Conservation (phyloP, 106 monocot species). For the Dactylorhiza incarnata region DNA sequence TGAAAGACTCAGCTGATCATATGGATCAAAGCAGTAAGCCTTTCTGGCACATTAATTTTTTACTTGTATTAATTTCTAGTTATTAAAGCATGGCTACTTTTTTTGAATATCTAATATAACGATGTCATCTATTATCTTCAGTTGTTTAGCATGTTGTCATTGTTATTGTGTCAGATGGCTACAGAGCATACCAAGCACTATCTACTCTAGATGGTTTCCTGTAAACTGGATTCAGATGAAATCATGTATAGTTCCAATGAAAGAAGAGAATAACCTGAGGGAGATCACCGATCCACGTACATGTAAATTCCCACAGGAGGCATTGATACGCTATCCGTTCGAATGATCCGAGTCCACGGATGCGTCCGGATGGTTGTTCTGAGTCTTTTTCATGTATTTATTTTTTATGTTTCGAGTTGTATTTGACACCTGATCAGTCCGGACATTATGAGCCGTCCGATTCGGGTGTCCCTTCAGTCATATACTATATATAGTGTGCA, state of each 20-base stretch:
- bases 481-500: too few relatives aligned
- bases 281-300: too few relatives aligned
- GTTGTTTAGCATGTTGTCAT: background rate
- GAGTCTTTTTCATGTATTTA: too few relatives aligned
- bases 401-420: too few relatives aligned
- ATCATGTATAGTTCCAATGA: background rate
- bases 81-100: background rate
- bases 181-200: background rate
- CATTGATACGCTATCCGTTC: too few relatives aligned
- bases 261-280: background rate
- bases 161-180: background rate
- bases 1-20: constrained; percentile 58
- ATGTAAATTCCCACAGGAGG: too few relatives aligned
- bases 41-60: background rate
- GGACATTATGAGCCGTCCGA: too few relatives aligned
- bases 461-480: too few relatives aligned
- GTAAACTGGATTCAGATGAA: background rate
- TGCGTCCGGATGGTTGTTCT: too few relatives aligned
- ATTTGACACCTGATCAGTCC: too few relatives aligned
- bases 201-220: background rate
- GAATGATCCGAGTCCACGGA: too few relatives aligned
- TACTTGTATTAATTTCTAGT: background rate
- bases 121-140: background rate
- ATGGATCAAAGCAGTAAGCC: constrained; percentile 67
- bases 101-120: background rate